Base-by-base conservation (phyloP, 768 basidiomycete genomes). In the Rhodocollybia butyracea region DNA sequence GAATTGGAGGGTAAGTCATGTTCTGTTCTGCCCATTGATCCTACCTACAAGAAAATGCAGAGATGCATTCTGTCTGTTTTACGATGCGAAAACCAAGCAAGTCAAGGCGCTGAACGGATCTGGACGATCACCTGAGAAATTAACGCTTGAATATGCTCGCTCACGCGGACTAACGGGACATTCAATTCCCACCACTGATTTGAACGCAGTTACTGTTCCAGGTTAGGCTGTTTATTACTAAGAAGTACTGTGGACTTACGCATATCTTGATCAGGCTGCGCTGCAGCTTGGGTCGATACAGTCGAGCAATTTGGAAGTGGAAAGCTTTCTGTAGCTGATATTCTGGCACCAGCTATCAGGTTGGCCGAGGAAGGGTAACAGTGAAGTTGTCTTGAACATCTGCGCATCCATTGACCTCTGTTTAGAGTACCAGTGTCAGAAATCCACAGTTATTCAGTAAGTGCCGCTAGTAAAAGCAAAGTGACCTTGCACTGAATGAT, bases 51-150 rank as follows among this genome's bases (percentile, higher is more conserved):
- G 24, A 51, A 24, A 3, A 61, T 21, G 43, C 59, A 91, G 91
- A 38, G 91, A 94, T 65, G 91, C 91, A 7, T 96, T 96, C 66
- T 96, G 94, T 66, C 77, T 99, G 19, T 98, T 91, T 74, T 98
- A 86, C 63, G 85, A 97, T 64, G 91, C 89, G 4, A 81, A 83
- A 62, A 80, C 85, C 3, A 93, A 91, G 72, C 77, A 76, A 5
- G 88, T 98, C 53, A 89, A 88, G 64, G 96, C 86, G 3, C 70
- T 98, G 58, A 99, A 99, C 60, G 97, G 94, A 11, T 96, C 94
- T 0, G 96, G 97, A 11, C 85, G 77, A 58, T 84, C 95, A 10
- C 97, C 96, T 3, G 76, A 82, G 51, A 90, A 85, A 51, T 74
- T 99, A 24, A 84, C 80, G 2, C 73, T 97, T 36, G 89, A 91